These are phyloP conservation scores for Glycyrrhiza uralensis DNA, from an alignment of 306 rosid genomes.

Conservation along the genomic window DNA sequence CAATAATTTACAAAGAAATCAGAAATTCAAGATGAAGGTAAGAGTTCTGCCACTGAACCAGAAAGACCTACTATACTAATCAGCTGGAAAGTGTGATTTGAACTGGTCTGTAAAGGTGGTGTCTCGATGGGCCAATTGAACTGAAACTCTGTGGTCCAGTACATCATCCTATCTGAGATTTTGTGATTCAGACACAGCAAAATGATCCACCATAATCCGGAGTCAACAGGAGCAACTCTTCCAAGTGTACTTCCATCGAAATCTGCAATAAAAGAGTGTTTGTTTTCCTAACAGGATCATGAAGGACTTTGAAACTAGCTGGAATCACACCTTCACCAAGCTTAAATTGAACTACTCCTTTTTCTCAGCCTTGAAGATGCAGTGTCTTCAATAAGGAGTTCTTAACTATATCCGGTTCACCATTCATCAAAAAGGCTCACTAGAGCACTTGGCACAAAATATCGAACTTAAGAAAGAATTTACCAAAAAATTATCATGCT, in stretches of 20 bases:
- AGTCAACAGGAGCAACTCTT: slow-evolving; percentile 95
- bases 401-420: slow-evolving; percentile 87
- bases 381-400: slow-evolving; percentile 83
- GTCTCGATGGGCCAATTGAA: no score
- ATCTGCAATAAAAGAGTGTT: slow-evolving; percentile 81
- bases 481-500: not conserved
- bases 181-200: slow-evolving; percentile 85
- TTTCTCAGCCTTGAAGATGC: slow-evolving; percentile 90
- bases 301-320: slow-evolving; percentile 91
- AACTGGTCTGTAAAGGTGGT: no score
- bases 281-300: slow-evolving; percentile 68
- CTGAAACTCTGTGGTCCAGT: no score
- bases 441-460: slow-evolving; percentile 90
- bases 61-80: no score
- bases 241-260: slow-evolving; percentile 95
- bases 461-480: slow-evolving; percentile 55
- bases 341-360: slow-evolving; percentile 81
- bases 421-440: slow-evolving; percentile 93
- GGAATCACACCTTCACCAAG: slow-evolving; percentile 97
- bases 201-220: slow-evolving; percentile 98
- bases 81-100: no score
- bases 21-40: no score
- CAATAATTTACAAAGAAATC: no score
- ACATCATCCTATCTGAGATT: no score
- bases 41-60: no score